Percentiles rank a stretch among this genome's conserved stretches.
These are phyloP conservation scores for Boletus pseudopeckii DNA, from an alignment of 768 basidiomycete genomes.

Conservation along the genomic window DNA sequence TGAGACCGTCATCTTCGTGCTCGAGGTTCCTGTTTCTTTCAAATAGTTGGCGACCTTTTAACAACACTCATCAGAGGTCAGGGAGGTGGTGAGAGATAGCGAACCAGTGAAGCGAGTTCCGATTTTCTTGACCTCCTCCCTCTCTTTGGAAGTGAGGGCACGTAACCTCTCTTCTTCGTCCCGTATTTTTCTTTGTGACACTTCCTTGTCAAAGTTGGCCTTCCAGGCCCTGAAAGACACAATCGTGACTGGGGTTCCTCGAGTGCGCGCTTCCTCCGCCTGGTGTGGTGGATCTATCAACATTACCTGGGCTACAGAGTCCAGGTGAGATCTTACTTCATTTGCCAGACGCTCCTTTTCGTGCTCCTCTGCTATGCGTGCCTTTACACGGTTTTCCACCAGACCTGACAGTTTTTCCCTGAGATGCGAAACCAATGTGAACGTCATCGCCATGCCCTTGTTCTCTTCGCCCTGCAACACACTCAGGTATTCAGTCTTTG, in stretches of 20 bases:
- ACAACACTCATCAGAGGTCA: constrained; percentile 4
- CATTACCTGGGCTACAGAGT: neutral
- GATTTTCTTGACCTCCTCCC: constrained; percentile 75
- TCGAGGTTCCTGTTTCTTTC: constrained; percentile 72
- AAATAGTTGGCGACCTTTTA: constrained; percentile 88
- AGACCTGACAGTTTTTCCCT: constrained; percentile 70
- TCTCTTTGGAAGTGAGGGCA: constrained; percentile 70
- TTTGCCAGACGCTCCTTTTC: constrained; percentile 72
- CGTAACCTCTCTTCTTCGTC: constrained; percentile 81
- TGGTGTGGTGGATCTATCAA: constrained; percentile 31
- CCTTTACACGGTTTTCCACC: constrained; percentile 57
- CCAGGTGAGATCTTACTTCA: constrained; percentile 51
- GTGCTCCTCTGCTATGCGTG: constrained; percentile 53
- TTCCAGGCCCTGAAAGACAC: constrained; percentile 84
- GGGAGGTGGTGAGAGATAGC: constrained; percentile 14
- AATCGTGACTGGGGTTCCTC: constrained; percentile 87
- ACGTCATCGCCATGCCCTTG: constrained; percentile 96
- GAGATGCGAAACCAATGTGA: constrained; percentile 84
- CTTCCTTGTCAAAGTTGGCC: constrained; percentile 68
- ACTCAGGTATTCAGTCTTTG: neutral
- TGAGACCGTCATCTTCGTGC: constrained; percentile 68
- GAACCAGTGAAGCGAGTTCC: constrained; percentile 65
- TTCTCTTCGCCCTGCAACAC: constrained; percentile 71
- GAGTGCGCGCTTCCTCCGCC: constrained; percentile 84
- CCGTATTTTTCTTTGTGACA: constrained; percentile 49